Evolutionary conservation across 805 yeast species (phyloP).

Genomic region (Wickerhamomyces sydowiorum): DNA sequence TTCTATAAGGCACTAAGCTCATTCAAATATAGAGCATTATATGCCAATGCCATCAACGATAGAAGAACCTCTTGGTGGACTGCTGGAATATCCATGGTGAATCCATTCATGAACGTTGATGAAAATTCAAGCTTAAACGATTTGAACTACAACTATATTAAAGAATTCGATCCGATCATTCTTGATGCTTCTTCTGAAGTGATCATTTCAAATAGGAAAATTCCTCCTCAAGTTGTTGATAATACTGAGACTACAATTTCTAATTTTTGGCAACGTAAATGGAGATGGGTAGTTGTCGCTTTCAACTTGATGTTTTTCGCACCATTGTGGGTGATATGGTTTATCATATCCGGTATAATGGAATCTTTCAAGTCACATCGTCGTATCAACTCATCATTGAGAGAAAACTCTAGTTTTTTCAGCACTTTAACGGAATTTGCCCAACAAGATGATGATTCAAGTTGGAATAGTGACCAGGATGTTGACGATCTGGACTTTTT

Average conservation of each 20-base stretch:
- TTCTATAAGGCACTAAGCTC: constrained; percentile 49
- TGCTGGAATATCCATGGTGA: constrained; percentile 57
- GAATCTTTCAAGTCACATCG: constrained; percentile 35
- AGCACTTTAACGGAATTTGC: constrained; percentile 12
- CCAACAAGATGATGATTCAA: neutral
- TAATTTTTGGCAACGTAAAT: constrained; percentile 31
- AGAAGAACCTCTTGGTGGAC: constrained; percentile 83
- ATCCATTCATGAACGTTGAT: constrained; percentile 48
- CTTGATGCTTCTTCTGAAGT: constrained; percentile 46
- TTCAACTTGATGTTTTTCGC: constrained; percentile 43
- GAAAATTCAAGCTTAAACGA: constrained; percentile 37
- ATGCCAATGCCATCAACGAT: constrained; percentile 77
- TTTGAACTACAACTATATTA: constrained; percentile 35
- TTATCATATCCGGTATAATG: constrained; percentile 38
- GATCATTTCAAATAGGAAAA: constrained; percentile 18
- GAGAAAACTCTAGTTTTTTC: constrained; percentile 22
- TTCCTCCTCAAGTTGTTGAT: constrained; percentile 5
- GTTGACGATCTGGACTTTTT: constrained; percentile 5
- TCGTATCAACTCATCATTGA: constrained; percentile 27
- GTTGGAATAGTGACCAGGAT: constrained; percentile 4
- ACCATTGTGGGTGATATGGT: constrained; percentile 62
- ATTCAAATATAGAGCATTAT: constrained; percentile 52
- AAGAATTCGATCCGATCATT: constrained; percentile 51
- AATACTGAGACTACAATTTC: constrained; percentile 7
- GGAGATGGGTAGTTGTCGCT: constrained; percentile 44